Evolutionary conservation across 1,284 basidiomycete genomes (phyloP).

Genomic region (Cryptococcus hybrid): DNA sequence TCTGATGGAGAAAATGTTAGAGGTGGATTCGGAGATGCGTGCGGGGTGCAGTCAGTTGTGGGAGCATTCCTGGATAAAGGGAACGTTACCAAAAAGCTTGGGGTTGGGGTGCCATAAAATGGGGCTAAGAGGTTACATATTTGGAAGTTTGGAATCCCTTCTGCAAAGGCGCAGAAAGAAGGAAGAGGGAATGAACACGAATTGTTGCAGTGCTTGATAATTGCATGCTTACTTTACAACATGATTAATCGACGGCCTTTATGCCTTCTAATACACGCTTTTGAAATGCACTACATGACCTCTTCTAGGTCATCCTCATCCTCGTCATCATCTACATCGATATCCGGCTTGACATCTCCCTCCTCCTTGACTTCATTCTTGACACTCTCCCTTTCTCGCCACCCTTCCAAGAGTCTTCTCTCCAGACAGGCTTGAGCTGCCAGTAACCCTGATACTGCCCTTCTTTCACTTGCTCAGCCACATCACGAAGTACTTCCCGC

Average conservation of each 20-base stretch:
- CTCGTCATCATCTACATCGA: conserved; percentile 19
- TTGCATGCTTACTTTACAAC: conserved; percentile 2
- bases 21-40: too few species aligned
- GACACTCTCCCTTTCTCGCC: conserved; percentile 1
- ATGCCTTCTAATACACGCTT: background rate
- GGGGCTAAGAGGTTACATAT: too few species aligned
- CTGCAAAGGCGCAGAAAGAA: too few species aligned
- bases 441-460: conserved; percentile 60
- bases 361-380: background rate
- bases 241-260: background rate
- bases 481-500: conserved; percentile 77
- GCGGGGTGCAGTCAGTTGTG: too few species aligned
- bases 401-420: conserved; percentile 2
- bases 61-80: too few species aligned
- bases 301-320: conserved; percentile 14
- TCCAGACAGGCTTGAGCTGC: conserved; percentile 37
- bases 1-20: too few species aligned
- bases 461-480: conserved; percentile 75
- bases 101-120: too few species aligned
- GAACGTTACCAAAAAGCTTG: too few species aligned
- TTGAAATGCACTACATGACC: conserved; percentile 3
- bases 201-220: background rate
- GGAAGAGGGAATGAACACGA: too few species aligned
- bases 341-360: conserved; percentile 12
- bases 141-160: too few species aligned